Base-by-base conservation (phyloP, 169 alveolate genomes). In the Babesia bovis region DNA sequence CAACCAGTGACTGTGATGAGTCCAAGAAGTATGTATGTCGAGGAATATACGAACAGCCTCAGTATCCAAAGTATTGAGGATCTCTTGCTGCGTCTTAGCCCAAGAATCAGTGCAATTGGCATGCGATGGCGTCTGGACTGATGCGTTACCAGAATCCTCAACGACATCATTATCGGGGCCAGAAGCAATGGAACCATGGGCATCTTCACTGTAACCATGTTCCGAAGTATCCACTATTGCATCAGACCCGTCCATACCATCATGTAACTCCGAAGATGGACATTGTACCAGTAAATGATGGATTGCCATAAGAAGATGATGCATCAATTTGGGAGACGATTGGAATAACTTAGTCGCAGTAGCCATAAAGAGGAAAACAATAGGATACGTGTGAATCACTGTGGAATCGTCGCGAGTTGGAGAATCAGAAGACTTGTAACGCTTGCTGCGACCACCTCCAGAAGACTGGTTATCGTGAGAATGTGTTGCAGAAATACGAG, bases 281-380 rank as follows among this genome's bases (percentile, higher is more conserved):
- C 40, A 7, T 13, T 41, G 5, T 45, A 77, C 85, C 13, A 77
- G 28, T 38, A 87, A 41, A 41, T 87, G 76, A 36, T 76, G 85
- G 40, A 87, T 87, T 32, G 83, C 86, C 44, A 84, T 83, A 50
- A 87, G 60, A 23, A 87, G 76, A 45, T 87, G 92, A 51, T 82
- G 76, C 90, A 87, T 87, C 51, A 79, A 61, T 63, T 87, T 87
- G 61, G 82, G 77, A 13, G 90, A 81, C n/a, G 92, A 83, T 63
- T 83, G 88, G 68, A 83, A 87, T 59, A 87, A 28, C 23, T 76
- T 77, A 15, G 92, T 83, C 21, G 87, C 83, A 25, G 85, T 69
- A 19, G 88, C 77, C 58, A 72, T 77, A 52, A 87, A 87, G 38
- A 87, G 59, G 47, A 87, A 78, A 17, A 70, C 84, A 19, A 87